A percentile compares a stretch with the other conserved stretches of the same genome.
Conservation (phyloP, 495 filamentous ascomycete genomes). For the Tuber indicum region DNA sequence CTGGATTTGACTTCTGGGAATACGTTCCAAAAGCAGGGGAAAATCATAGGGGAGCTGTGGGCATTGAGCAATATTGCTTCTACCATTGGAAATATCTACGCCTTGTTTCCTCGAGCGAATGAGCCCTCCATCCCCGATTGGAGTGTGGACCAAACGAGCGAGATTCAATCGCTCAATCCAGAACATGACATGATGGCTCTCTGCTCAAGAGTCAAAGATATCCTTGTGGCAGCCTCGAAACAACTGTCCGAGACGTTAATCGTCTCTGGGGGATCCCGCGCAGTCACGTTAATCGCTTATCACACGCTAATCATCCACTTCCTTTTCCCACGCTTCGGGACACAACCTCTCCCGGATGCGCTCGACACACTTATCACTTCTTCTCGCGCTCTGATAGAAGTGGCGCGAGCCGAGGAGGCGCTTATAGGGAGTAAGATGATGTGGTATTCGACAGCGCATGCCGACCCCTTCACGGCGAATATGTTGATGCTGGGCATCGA, state of each 20-base stretch:
- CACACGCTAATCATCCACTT: neutral
- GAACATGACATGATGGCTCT: neutral
- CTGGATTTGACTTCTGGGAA: constrained; percentile 2
- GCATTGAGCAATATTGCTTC: neutral
- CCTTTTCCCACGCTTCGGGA: constrained; percentile 1
- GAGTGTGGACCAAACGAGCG: neutral
- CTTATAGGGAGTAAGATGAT: constrained; percentile 1
- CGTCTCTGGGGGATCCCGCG: neutral
- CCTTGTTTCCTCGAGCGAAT: neutral
- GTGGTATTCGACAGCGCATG: neutral
- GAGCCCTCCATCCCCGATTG: neutral
- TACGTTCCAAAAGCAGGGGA: neutral
- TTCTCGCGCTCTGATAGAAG: neutral
- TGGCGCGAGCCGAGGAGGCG: neutral
- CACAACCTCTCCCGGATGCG: neutral
- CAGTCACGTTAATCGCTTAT: neutral
- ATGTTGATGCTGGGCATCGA: constrained; percentile 2
- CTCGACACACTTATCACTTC: neutral
- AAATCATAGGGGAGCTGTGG: neutral
- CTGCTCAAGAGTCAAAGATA: neutral
- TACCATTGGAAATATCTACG: neutral
- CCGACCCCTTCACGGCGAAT: neutral
- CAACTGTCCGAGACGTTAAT: neutral
- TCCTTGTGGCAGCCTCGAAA: neutral
- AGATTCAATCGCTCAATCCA: neutral